Base-by-base conservation (phyloP, 1,284 basidiomycete species). In the Cryptococcus sp. region DNA sequence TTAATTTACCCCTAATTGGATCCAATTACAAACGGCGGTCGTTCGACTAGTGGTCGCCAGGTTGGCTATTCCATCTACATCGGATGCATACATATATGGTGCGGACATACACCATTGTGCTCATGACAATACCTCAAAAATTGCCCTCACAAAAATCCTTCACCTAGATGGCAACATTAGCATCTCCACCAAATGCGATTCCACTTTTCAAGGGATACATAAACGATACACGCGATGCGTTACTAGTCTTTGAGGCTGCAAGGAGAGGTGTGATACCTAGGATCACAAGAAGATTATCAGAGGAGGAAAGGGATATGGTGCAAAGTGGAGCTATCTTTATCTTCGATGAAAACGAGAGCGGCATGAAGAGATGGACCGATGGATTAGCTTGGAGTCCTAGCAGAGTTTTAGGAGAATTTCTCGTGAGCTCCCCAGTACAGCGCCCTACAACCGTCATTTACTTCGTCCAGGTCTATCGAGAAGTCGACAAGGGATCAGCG, bases 361-460 rank as follows among this genome's bases (percentile, higher is more conserved):
- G 93, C 38, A 98, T 98, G 80, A 97, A 96, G 79, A 83, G 95
- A 50, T 98, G 95, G 94, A 98, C 95, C 0, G 94, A 98, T 77
- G 94, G 94, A 4, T 87, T 90, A 73, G 88, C 90, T 68, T 98
- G 94, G 95, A 80, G 79, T 63, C 81, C 81, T 2, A 73, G 69
- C 58, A 64, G 74, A 44, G 78, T 97, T 45, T 80, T 97, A 47
- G 90, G 90, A 69, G 97, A 98, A 78, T 98, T 97, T 72, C 80
- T 98, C 37, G 81, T 81, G 52, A 64, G 79, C 75, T 50, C 7
- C 7, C 10, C 6, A 11, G 10, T 7, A 31, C 14, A 31, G 23
- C 6, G 15, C 35, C 5, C 36, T 42, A 8, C 13, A 5, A 5
- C 11, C 13, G 15, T 5, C n/a, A n/a, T 15, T 13, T 44, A 46